phyloP scores from a whole-genome alignment of 768 basidiomycete genomes.

The Glaciozyma martinii region DNA sequence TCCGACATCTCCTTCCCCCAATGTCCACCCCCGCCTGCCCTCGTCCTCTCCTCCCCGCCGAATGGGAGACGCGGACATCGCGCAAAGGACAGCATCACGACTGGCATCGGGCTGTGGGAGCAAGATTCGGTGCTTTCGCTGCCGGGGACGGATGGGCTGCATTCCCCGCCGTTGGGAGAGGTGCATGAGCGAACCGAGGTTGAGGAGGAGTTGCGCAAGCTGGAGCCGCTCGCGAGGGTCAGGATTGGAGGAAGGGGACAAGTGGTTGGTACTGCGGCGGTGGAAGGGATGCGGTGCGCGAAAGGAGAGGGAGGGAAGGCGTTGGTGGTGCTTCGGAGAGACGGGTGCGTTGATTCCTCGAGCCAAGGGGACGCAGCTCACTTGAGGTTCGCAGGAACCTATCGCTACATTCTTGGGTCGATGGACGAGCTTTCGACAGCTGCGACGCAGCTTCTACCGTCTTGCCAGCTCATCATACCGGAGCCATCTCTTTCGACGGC shows the following conservation, averaged over 20 bases:
- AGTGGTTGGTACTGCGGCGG: not conserved
- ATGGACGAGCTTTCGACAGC: constrained; percentile 1
- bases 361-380: not conserved
- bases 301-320: constrained; percentile 4
- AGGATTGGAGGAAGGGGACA: constrained; percentile 3
- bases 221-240: not conserved
- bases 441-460: not conserved
- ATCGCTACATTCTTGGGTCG: constrained; percentile 10
- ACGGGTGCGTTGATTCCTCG: not conserved
- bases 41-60: not conserved
- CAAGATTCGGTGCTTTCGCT: not conserved
- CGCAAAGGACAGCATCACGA: constrained; percentile 20
- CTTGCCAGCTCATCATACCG: not conserved
- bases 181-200: not conserved
- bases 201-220: not conserved
- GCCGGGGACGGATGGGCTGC: too few species aligned
- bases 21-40: not conserved
- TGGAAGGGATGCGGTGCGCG: not conserved
- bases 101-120: constrained; percentile 31
- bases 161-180: not conserved
- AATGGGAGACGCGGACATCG: not conserved
- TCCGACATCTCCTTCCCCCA: not conserved
- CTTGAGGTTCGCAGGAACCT: not conserved
- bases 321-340: not conserved
- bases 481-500: not conserved